phyloP scores from a whole-genome alignment of 108 stramenopile genomes.

The Hondaea fermentalgiana region DNA sequence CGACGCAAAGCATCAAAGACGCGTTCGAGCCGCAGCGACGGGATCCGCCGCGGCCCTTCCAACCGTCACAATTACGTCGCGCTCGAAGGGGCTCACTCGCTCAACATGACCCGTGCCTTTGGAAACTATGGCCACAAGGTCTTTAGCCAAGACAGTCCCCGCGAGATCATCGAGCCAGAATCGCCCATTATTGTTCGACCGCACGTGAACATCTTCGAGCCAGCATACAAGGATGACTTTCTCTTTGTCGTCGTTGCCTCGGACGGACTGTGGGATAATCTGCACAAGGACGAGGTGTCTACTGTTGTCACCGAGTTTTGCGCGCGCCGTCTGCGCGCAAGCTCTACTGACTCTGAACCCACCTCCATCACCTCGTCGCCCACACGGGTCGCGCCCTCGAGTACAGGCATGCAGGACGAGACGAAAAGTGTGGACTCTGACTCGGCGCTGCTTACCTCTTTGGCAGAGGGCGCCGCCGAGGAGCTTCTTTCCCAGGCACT shows the following conservation, averaged over 20 bases:
- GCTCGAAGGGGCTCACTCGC: not conserved
- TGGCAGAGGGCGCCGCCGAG: constrained; percentile 1
- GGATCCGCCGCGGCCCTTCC: not conserved
- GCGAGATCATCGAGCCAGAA: not conserved
- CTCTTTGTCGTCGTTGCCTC: constrained; percentile 5
- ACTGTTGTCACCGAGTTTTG: not conserved
- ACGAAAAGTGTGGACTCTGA: not conserved
- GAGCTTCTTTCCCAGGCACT: constrained; percentile 2
- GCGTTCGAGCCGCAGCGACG: not conserved
- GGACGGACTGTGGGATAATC: constrained; percentile 8
- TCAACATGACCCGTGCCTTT: constrained; percentile 14
- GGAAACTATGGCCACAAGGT: constrained; percentile 12
- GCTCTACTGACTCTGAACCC: not conserved
- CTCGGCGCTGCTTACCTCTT: not conserved
- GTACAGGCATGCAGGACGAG: not conserved
- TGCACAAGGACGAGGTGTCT: not conserved
- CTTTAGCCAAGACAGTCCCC: not conserved
- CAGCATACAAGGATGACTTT: constrained; percentile 1
- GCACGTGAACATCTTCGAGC: constrained; percentile 9
- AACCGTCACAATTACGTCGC: not conserved
- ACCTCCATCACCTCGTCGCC: not conserved
- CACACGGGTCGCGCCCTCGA: not conserved
- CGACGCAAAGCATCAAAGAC: not conserved
- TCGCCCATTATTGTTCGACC: not conserved
- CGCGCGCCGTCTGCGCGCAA: not conserved